A percentile compares a stretch with the other conserved stretches of the same genome.
Conservation (phyloP, 2,329 filamentous ascomycete genomes). For the Chalara sp. region DNA sequence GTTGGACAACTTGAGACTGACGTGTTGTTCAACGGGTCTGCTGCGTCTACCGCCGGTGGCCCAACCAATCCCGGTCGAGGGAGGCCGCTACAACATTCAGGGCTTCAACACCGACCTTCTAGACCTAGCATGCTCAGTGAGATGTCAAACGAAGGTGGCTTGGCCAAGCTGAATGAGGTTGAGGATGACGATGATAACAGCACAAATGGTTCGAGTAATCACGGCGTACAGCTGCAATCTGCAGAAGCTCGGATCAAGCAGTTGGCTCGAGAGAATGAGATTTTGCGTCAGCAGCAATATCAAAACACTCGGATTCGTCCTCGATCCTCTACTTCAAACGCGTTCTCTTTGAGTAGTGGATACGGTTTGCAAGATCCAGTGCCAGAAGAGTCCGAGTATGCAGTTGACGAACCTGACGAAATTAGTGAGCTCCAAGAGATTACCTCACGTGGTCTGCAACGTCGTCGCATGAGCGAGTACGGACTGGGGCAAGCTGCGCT, state of each 20-base stretch:
- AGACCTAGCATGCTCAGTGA: constrained; percentile 71
- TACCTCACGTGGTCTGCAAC: constrained; percentile 20
- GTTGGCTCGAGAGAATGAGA: constrained; percentile 55
- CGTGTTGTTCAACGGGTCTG: constrained; percentile 16
- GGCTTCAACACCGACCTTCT: constrained; percentile 74
- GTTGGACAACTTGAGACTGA: constrained; percentile 83
- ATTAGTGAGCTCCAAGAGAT: constrained; percentile 39
- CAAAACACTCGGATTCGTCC: constrained; percentile 48
- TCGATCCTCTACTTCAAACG: constrained; percentile 46
- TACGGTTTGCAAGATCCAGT: constrained; percentile 54
- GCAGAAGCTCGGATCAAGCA: constrained; percentile 56
- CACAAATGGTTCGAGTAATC: constrained; percentile 43
- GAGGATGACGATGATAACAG: constrained; percentile 59
- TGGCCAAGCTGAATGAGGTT: constrained; percentile 64
- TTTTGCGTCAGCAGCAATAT: constrained; percentile 52
- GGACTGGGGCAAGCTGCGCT: constrained; percentile 24
- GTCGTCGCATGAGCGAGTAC: constrained; percentile 32
- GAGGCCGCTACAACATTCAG: constrained; percentile 50
- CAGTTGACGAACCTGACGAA: constrained; percentile 67
- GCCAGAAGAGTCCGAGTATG: constrained; percentile 61
- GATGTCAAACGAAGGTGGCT: constrained; percentile 57
- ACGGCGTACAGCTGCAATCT: constrained; percentile 46
- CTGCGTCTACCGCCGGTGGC: constrained; percentile 13
- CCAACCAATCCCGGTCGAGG: constrained; percentile 20
- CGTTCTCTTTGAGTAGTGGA: constrained; percentile 47